Evolutionary conservation across 1,139 yeast genomes (phyloP).

Genomic region (Yamadazyma atlantica): DNA sequence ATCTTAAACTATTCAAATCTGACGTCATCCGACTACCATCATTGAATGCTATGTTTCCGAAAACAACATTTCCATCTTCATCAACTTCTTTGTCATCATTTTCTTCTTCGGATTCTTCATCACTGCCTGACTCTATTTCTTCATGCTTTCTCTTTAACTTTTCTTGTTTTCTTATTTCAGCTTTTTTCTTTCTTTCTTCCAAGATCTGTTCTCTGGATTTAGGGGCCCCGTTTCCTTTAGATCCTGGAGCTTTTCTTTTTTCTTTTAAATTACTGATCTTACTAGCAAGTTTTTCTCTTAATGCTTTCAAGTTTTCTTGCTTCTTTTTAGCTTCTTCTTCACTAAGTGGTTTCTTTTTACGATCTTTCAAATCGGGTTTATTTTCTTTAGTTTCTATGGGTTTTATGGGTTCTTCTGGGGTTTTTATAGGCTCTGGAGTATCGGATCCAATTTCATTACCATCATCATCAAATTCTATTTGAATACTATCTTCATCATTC

Average conservation of each 20-base stretch:
- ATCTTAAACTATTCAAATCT: conserved; percentile 62
- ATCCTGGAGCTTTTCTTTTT: conserved; percentile 89
- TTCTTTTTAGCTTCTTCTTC: conserved; percentile 50
- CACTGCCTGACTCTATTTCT: conserved; percentile 36
- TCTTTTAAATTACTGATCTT: conserved; percentile 71
- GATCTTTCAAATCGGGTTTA: conserved; percentile 15
- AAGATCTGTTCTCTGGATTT: conserved; percentile 74
- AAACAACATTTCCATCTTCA: conserved; percentile 52
- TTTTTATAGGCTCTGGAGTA: neutral
- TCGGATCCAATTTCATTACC: conserved; percentile 56
- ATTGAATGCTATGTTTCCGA: conserved; percentile 78
- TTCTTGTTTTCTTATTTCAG: conserved; percentile 38
- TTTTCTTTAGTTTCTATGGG: conserved; percentile 2
- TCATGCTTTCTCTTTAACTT: conserved; percentile 38
- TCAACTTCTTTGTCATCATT: conserved; percentile 40
- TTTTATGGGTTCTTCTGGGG: conserved; percentile 16
- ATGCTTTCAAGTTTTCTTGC: conserved; percentile 58
- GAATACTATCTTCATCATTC: conserved; percentile 31
- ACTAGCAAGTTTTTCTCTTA: conserved; percentile 70
- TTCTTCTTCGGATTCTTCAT: conserved; percentile 34
- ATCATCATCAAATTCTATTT: conserved; percentile 71
- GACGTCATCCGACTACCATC: conserved; percentile 85
- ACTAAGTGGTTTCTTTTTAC: conserved; percentile 28
- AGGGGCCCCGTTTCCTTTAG: conserved; percentile 77
- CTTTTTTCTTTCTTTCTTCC: conserved; percentile 51